These are phyloP conservation scores for Exophiala sp. DNA, from an alignment of 2,329 filamentous ascomycete species.

Conservation along the genomic window DNA sequence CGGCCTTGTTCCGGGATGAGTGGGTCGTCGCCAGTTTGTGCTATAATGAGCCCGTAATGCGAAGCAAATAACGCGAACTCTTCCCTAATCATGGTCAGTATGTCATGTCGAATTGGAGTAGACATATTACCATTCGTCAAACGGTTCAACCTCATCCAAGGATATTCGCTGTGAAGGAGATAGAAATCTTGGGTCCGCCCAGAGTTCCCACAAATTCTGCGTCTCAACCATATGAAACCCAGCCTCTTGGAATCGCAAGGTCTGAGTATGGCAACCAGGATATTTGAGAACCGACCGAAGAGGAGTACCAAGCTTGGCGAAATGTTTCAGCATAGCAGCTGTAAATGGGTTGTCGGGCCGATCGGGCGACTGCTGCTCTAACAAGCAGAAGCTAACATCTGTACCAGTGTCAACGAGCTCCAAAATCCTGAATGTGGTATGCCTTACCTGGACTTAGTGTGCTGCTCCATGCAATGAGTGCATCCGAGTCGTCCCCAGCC, in stretches of 20 bases:
- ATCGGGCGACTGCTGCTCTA: conserved; percentile 82
- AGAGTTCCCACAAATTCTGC: conserved; percentile 76
- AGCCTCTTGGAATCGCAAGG: conserved; percentile 61
- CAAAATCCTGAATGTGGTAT: not conserved
- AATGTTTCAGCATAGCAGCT: conserved; percentile 28
- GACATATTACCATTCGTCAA: conserved; percentile 71
- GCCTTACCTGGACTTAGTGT: conserved; percentile 62
- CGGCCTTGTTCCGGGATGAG: conserved; percentile 22
- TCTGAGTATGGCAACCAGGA: conserved; percentile 63
- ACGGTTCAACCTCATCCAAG: conserved; percentile 72
- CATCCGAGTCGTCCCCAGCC: conserved; percentile 68
- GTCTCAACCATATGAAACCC: conserved; percentile 65
- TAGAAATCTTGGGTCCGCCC: conserved; percentile 68
- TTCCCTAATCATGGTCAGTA: conserved; percentile 46
- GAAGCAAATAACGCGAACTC: conserved; percentile 81
- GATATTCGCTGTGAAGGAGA: conserved; percentile 54
- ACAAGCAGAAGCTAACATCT: conserved; percentile 73
- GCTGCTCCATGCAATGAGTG: conserved; percentile 74
- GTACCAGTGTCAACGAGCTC: conserved; percentile 3
- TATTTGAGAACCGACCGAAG: conserved; percentile 55
- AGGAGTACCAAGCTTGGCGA: conserved; percentile 27
- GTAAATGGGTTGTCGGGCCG: conserved; percentile 76
- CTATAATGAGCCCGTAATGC: conserved; percentile 68
- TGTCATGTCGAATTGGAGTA: not conserved
- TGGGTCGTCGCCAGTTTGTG: conserved; percentile 26